These are phyloP conservation scores for Lipomyces yamadae DNA, from an alignment of 805 yeast species.

Conservation along the genomic window DNA sequence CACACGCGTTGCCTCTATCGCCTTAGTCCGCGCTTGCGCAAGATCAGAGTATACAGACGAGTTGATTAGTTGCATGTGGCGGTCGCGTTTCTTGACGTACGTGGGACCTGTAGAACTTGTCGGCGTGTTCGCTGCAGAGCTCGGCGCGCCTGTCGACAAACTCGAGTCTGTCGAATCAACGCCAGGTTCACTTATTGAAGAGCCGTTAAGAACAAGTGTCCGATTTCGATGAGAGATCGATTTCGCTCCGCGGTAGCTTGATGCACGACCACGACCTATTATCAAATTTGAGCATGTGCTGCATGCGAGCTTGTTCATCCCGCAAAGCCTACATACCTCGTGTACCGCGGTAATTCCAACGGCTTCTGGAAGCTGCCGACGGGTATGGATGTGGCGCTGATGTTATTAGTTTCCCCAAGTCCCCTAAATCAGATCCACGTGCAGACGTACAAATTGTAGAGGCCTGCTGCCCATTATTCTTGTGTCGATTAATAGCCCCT, in stretches of 20 bases:
- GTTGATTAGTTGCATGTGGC: constrained; percentile 39
- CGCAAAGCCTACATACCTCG: neutral
- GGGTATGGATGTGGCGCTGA: constrained; percentile 1
- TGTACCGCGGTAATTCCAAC: neutral
- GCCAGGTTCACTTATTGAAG: neutral
- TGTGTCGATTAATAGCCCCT: constrained; percentile 39
- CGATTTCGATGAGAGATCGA: constrained; percentile 35
- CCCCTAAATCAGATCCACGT: neutral
- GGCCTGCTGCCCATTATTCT: constrained; percentile 22
- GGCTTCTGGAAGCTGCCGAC: neutral
- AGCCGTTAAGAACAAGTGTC: constrained; percentile 29
- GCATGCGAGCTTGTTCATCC: neutral
- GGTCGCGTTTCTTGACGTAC: constrained; percentile 35
- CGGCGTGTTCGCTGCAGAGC: neutral
- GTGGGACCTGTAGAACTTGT: neutral
- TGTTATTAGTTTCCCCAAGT: neutral
- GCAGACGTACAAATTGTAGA: constrained; percentile 6
- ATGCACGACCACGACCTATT: constrained; percentile 30
- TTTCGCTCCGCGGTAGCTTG: constrained; percentile 15
- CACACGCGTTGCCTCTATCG: constrained; percentile 34
- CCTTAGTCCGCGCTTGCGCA: constrained; percentile 35
- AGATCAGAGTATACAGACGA: constrained; percentile 31
- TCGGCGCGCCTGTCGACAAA: neutral
- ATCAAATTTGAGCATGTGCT: neutral
- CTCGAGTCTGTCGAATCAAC: constrained; percentile 2